These are phyloP conservation scores for Daldinia childiae DNA, from an alignment of 495 filamentous ascomycete genomes.

Conservation along the genomic window DNA sequence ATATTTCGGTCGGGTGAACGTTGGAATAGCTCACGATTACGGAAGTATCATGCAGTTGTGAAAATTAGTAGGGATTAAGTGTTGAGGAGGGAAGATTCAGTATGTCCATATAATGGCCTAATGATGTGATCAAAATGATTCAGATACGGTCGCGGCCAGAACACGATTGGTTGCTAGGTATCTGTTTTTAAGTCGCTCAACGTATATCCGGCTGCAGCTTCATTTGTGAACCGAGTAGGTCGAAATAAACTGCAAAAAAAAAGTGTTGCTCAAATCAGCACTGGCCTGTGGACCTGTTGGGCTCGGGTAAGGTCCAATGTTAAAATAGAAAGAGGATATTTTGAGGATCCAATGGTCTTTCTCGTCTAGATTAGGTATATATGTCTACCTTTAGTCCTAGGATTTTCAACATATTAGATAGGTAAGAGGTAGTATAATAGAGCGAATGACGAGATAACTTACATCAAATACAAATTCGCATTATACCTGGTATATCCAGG, in stretches of 20 bases:
- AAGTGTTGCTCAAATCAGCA: conserved; percentile 26
- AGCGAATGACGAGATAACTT: conserved; percentile 1
- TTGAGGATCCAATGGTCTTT: conserved; percentile 14
- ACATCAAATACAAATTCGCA: conserved; percentile 16
- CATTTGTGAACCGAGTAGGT: conserved; percentile 10
- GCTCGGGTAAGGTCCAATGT: conserved; percentile 29
- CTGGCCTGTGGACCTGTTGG: conserved; percentile 31
- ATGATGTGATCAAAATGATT: conserved; percentile 43
- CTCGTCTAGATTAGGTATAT: conserved; percentile 10
- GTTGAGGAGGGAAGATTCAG: conserved; percentile 5
- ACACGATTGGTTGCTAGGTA: conserved; percentile 24
- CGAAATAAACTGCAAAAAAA: conserved; percentile 7
- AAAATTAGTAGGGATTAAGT: neutral
- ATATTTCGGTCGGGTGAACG: conserved; percentile 15
- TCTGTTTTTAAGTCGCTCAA: conserved; percentile 23
- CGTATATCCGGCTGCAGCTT: conserved; percentile 26
- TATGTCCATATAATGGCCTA: conserved; percentile 25
- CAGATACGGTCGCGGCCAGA: conserved; percentile 35
- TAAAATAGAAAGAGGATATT: conserved; percentile 22
- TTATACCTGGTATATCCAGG: conserved; percentile 4
- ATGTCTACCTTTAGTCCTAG: neutral
- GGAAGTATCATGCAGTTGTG: conserved; percentile 21
- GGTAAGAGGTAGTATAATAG: neutral
- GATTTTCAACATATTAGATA: neutral
- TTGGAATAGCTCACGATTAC: conserved; percentile 32